A percentile compares a stretch with the other conserved stretches of the same genome.
These are phyloP conservation scores for Leishmania lainsoni DNA, from an alignment of 208 protist species.

Conservation along the genomic window DNA sequence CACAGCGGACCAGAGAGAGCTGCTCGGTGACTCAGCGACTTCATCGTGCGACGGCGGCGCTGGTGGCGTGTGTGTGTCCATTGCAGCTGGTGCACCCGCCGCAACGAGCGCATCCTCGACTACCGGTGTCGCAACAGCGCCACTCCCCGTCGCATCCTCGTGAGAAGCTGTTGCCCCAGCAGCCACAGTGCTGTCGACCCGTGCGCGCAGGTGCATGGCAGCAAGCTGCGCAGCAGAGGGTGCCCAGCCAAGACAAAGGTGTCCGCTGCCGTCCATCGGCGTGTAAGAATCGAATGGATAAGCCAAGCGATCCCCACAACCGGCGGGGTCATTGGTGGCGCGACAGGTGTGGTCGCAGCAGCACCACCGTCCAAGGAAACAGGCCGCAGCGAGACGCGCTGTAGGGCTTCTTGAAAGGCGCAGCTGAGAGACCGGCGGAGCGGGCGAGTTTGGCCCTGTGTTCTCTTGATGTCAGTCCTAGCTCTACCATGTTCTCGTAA, in stretches of 20 bases:
- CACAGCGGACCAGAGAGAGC: slow-evolving; percentile 16
- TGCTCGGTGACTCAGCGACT: neutral
- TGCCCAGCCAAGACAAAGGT: slow-evolving; percentile 34
- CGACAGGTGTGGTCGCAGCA: neutral
- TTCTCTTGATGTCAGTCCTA: slow-evolving; percentile 5
- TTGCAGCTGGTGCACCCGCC: neutral
- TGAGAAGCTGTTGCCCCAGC: neutral
- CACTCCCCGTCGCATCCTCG: neutral
- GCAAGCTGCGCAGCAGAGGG: slow-evolving; percentile 20
- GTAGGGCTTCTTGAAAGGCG: slow-evolving; percentile 41
- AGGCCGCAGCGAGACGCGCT: slow-evolving; percentile 25
- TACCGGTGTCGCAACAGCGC: neutral
- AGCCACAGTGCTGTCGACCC: neutral
- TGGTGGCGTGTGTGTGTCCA: neutral
- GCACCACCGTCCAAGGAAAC: neutral
- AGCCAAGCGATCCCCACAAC: slow-evolving; percentile 66
- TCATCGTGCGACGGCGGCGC: neutral
- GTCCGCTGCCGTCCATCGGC: slow-evolving; percentile 29
- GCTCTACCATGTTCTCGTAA: slow-evolving; percentile 24
- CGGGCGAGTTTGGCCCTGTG: slow-evolving; percentile 5
- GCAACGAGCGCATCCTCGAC: neutral
- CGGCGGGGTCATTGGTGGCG: slow-evolving; percentile 10
- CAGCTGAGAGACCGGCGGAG: slow-evolving; percentile 41
- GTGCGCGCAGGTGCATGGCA: neutral
- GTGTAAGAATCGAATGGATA: slow-evolving; percentile 58